Base-by-base conservation (phyloP, 2,329 filamentous ascomycete genomes). In the Xylariaceae sp. region DNA sequence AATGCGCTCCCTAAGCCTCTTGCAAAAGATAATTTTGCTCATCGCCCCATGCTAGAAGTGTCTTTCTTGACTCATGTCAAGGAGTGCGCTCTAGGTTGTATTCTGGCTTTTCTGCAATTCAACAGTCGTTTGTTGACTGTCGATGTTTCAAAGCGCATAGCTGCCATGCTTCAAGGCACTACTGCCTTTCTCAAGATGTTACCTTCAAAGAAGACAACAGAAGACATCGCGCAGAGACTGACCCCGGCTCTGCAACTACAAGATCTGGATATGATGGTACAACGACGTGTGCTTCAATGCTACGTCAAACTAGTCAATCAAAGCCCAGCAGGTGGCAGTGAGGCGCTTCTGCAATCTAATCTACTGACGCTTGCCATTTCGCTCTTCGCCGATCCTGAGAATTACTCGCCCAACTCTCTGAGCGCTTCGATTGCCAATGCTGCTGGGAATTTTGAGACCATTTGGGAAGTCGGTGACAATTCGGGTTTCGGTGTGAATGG, bases 381-480 rank as follows among this genome's bases (percentile, higher is more conserved):
- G 0, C 85, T 91, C 1, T 97, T 98, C 62, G 89, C 93, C 0
- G 90, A 97, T 55, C 89, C 91, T 0, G 89, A 94, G 43, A 89
- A 88, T 55, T 94, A 95, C 59, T 81, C 82, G 0, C 83, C 87
- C 13, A 91, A 81, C 54, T 91, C 89, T 2, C 64, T 97, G 36
- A 95, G 91, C 56, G 86, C 88, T 12, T 89, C 90, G 0, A 96
- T 98, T 56, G 91, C 91, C 15, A 93, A 85, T 51, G 87, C 90
- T 13, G 87, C 89, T 1, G 89, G 87, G 4, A 86, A 82, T 3
- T 96, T 97, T 56, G 93, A 98, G 55, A 90, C 83, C 1, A 80
- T 98, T 30, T 98, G 93, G 93, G 91, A 97, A 48, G 79, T 95
- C 6, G 86, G 83, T 8, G 93, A 98, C 62, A 97, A 97, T 58